A percentile compares a stretch with the other conserved stretches of the same genome.
These are phyloP conservation scores for Phaeodactylum tricornutum DNA, from an alignment of 108 stramenopile species.

Conservation along the genomic window DNA sequence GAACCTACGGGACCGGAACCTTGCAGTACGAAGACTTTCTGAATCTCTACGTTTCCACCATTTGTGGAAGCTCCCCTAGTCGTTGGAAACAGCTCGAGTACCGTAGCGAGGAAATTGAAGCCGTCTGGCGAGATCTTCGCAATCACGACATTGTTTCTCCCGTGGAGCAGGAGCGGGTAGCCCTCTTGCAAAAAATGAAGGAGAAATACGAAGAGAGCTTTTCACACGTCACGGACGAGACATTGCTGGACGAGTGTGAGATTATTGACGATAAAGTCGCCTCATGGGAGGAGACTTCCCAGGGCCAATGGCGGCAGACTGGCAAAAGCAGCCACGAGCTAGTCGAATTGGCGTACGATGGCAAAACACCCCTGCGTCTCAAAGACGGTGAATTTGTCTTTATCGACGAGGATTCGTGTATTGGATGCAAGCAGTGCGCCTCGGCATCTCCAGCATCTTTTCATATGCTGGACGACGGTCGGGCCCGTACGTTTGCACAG, in stretches of 20 bases:
- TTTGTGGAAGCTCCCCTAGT: conserved; percentile 13
- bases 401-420: conserved; percentile 84
- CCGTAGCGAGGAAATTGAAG: conserved; percentile 10
- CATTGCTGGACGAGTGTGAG: conserved; percentile 63
- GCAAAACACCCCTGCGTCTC: conserved; percentile 44
- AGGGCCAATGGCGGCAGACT: not conserved
- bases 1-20: conserved; percentile 39
- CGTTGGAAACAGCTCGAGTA: conserved; percentile 7
- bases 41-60: conserved; percentile 38
- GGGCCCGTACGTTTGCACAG: conserved; percentile 65
- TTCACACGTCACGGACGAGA: not conserved
- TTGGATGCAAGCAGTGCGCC: conserved; percentile 74
- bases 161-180: conserved; percentile 34
- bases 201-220: not conserved
- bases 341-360: conserved; percentile 45
- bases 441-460: conserved; percentile 50
- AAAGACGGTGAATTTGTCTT: conserved; percentile 75
- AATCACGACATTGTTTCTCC: conserved; percentile 64
- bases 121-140: conserved; percentile 67
- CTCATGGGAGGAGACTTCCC: conserved; percentile 14
- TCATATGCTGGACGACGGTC: conserved; percentile 60
- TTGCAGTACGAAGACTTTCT: conserved; percentile 43
- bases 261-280: conserved; percentile 33
- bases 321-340: conserved; percentile 58
- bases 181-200: not conserved